These are phyloP conservation scores for Diaporthe australafricana DNA, from an alignment of 2,329 filamentous ascomycete genomes.

Conservation along the genomic window DNA sequence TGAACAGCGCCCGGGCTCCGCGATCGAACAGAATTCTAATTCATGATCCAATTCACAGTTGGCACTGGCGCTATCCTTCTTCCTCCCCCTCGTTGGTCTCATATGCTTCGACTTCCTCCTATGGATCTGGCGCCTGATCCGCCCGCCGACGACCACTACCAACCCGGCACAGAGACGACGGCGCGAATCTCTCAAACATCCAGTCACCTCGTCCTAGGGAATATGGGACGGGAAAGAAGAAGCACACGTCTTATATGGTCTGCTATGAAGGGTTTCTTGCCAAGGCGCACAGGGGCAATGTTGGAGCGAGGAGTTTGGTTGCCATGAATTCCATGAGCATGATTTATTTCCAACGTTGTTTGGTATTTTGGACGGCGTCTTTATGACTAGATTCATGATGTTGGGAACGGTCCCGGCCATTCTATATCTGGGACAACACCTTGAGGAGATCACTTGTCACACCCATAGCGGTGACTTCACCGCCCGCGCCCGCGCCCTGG, in stretches of 20 bases:
- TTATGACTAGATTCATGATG: background rate
- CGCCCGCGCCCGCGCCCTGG: slow-evolving; percentile 93
- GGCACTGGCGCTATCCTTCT: slow-evolving; percentile 57
- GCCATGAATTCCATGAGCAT: background rate
- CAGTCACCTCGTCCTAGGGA: slow-evolving; percentile 36
- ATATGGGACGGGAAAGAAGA: background rate
- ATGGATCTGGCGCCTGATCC: slow-evolving; percentile 62
- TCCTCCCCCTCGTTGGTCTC: slow-evolving; percentile 59
- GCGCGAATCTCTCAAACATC: slow-evolving; percentile 39
- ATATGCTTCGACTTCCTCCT: slow-evolving; percentile 63
- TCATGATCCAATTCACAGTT: slow-evolving; percentile 46
- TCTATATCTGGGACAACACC: slow-evolving; percentile 77
- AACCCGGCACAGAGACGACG: slow-evolving; percentile 38
- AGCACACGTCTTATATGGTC: background rate
- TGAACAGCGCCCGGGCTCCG: background rate
- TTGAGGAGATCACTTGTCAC: slow-evolving; percentile 95
- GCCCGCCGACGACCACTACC: slow-evolving; percentile 35
- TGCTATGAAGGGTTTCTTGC: background rate
- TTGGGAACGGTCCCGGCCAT: background rate
- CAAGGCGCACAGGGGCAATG: slow-evolving; percentile 19
- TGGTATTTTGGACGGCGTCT: slow-evolving; percentile 14
- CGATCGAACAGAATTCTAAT: background rate
- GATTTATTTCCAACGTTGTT: slow-evolving; percentile 7
- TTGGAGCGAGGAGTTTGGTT: slow-evolving; percentile 34
- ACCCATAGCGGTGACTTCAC: slow-evolving; percentile 97